Base-by-base conservation (phyloP, 2,329 filamentous ascomycete genomes). In the Byssochlamys sp. region DNA sequence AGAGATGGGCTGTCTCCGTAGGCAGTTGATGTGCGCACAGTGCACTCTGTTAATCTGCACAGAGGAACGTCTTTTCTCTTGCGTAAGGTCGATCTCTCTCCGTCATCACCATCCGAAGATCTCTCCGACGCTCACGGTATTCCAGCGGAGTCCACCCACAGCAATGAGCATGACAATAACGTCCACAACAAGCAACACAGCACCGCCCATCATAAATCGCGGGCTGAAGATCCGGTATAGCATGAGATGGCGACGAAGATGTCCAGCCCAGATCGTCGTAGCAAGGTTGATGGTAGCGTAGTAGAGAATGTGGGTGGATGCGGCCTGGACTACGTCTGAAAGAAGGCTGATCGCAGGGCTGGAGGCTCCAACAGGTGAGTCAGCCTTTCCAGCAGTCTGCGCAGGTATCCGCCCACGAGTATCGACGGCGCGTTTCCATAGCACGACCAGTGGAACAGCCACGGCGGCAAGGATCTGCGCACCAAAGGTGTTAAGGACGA, bases 141-240 rank as follows among this genome's bases (percentile, higher is more conserved):
- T 95, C 68, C 83, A 86, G 67, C 91, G 80, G 56, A 90, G 81
- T 0, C 90, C 91, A 28, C 84, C 76, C 57, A 96, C 71, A n/a
- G 85, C 84, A 14, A 96, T 79, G 12, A 86, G 61, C 6, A 94
- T 80, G 0, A 82, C 81, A 1, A 94, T 80, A 3, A 95, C 62
- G 68, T 97, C 92, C 9, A 95, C 85, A 27, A 91, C 80, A 14
- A 92, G 67, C 58, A 97, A 71, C 54, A 88, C 81, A 2, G 82
- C 75, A 0, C 85, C 86, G 0, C 87, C 90, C 70, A 90, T 82
- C 87, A 99, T 89, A 76, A 92, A 99, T 28, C 92, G 78, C 52
- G 94, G 94, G 74, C 83, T 87, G 69, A 99, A 99, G 50, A 99
- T 90, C 49, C 94, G 83, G 75, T 94, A 99, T 29, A 99, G 81